Conservation (phyloP, 805 yeast genomes). For the Saccharomycopsis malanga region DNA sequence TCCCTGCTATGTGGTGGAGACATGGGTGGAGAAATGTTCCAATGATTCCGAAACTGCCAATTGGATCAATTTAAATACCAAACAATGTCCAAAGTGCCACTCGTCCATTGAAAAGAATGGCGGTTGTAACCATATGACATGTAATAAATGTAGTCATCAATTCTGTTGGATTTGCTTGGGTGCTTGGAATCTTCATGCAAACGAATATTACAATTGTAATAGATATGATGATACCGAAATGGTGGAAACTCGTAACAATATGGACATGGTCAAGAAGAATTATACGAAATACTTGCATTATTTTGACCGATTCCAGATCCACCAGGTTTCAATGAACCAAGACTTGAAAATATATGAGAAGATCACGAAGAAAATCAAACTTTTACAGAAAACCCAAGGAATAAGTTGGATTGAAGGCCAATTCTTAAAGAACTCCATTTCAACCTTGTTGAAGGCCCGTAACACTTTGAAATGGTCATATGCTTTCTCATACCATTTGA, state of each 20-base stretch:
- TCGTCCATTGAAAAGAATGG: constrained; percentile 86
- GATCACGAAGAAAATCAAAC: constrained; percentile 56
- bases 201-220: constrained; percentile 60
- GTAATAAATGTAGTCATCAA: constrained; percentile 66
- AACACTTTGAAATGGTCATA: constrained; percentile 86
- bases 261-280: constrained; percentile 39
- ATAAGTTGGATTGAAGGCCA: constrained; percentile 86
- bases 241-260: constrained; percentile 33
- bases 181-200: constrained; percentile 66
- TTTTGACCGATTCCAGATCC: constrained; percentile 66
- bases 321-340: constrained; percentile 66
- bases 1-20: constrained; percentile 61
- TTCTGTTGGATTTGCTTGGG: constrained; percentile 93
- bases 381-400: constrained; percentile 55
- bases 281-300: constrained; percentile 66
- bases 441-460: constrained; percentile 58
- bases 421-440: constrained; percentile 68
- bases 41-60: constrained; percentile 84
- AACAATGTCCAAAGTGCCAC: constrained; percentile 77
- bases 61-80: constrained; percentile 83
- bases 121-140: constrained; percentile 95
- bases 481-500: constrained; percentile 66
- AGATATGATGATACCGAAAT: constrained; percentile 36
- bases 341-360: constrained; percentile 58
- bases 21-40: constrained; percentile 72